These are phyloP conservation scores for Talaromyces adpressus DNA, from an alignment of 495 filamentous ascomycete genomes.

Conservation along the genomic window DNA sequence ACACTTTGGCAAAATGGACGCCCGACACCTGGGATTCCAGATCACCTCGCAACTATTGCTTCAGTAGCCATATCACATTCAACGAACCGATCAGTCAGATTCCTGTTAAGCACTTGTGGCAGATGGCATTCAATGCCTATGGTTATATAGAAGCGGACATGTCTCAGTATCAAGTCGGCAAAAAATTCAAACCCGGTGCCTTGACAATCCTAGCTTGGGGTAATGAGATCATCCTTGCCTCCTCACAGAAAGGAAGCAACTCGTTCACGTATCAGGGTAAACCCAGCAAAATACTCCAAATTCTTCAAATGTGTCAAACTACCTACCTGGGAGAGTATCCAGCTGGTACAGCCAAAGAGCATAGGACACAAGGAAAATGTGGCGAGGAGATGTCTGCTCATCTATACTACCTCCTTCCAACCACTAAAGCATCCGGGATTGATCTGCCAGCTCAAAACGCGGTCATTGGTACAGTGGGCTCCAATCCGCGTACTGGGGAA, in stretches of 20 bases:
- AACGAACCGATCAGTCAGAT: no score
- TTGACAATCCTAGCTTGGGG: constrained; percentile 12
- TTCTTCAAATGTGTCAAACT: constrained; percentile 9
- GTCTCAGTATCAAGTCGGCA: constrained; percentile 6
- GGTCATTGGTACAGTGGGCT: not conserved
- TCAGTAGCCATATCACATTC: no score
- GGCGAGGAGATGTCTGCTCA: constrained; percentile 12
- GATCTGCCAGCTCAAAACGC: not conserved
- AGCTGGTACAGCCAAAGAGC: not conserved
- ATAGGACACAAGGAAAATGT: constrained; percentile 9
- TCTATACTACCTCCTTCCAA: constrained; percentile 9
- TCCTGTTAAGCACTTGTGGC: no score
- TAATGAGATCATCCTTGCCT: constrained; percentile 12
- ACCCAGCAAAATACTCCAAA: not conserved
- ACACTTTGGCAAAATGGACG: no score
- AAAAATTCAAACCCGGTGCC: not conserved
- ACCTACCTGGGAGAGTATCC: not conserved
- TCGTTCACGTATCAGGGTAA: constrained; percentile 1
- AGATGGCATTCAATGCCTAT: no score
- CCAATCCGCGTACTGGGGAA: not conserved
- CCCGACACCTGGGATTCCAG: no score
- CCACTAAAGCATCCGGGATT: not conserved
- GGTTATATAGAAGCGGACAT: no score
- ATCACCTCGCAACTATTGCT: no score
- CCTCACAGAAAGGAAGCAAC: constrained; percentile 10